Base-by-base conservation (phyloP, 108 stramenopile genomes). In the Cyclotella cryptica region DNA sequence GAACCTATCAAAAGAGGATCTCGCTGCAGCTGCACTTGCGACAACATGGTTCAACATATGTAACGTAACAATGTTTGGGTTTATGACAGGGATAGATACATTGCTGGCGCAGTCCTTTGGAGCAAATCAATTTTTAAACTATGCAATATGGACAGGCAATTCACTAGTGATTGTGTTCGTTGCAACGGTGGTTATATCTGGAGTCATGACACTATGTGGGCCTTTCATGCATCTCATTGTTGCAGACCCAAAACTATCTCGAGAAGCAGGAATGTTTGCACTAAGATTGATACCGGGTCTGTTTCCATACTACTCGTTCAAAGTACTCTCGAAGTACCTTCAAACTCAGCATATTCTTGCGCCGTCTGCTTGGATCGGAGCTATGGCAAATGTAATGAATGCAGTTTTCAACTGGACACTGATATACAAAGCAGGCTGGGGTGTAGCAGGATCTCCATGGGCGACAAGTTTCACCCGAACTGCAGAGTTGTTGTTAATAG, bases 31-130 rank as follows among this genome's bases (percentile, higher is more conserved):
- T 19, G 83, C 83, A 11, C 46, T 84, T 19, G 83, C 83, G 26
- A 84, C 77, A 17, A 78, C 73, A 11, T 84, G 83, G 83, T 84
- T 84, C 67, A 84, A 84, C 51, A 24, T 84, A 35, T 74, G 75
- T 63, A 78, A 84, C 44, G 49, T 78, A 9, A 52, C 67, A 30
- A 84, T 84, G 71, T 41, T 64, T 55, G 83, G 83, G 1, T 84
- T 84, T 67, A 70, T 64, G 44, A 76, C 83, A 30, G 71, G 72
- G 13, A 78, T 78, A 55, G 83, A 84, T 74, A 84, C 83, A 10
- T 69, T 84, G 26, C 47, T 84, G 42, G 54, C 83, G 0, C 83
- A 84, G 63, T 52, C 83, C 39, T 78, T 60, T 69, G 83, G 83
- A 17, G 77, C 83, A 10, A 60, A 55, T 28, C 39, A 74, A 41